Evolutionary conservation across 805 yeast genomes (phyloP).

Genomic region (Saccharomycopsis javanensis): DNA sequence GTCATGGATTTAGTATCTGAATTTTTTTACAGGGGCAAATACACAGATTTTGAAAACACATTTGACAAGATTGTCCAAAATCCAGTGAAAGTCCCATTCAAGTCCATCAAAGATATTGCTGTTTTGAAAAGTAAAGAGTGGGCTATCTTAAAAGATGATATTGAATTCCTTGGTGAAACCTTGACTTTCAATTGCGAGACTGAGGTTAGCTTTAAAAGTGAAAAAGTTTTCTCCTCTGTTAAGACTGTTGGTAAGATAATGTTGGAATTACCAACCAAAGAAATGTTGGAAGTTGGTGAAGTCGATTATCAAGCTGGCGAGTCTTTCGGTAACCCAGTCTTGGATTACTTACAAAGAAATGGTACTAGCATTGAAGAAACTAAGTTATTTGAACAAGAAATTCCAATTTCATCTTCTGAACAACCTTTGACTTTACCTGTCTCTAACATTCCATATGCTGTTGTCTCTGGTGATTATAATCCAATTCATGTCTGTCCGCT

Average conservation of each 20-base stretch:
- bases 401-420: constrained; percentile 61
- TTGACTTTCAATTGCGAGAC: constrained; percentile 87
- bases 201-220: constrained; percentile 69
- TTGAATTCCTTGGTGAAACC: constrained; percentile 67
- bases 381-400: constrained; percentile 76
- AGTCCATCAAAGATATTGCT: constrained; percentile 80
- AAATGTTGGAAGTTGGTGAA: constrained; percentile 71
- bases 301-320: constrained; percentile 84
- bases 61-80: constrained; percentile 82
- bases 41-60: constrained; percentile 81
- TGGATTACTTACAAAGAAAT: constrained; percentile 84
- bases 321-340: constrained; percentile 95
- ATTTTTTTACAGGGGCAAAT: constrained; percentile 92
- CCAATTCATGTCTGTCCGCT: constrained; percentile 97
- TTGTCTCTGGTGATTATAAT: constrained; percentile 95
- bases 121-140: constrained; percentile 93
- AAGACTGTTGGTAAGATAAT: constrained; percentile 75
- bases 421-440: constrained; percentile 75
- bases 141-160: constrained; percentile 73
- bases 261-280: constrained; percentile 87
- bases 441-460: constrained; percentile 93
- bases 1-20: constrained; percentile 92
- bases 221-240: constrained; percentile 67
- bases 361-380: constrained; percentile 95
- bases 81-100: constrained; percentile 70